Evolutionary conservation across 2,329 filamentous ascomycete genomes (phyloP), one percentile per base, ranked within the genome.

Genomic region (Fusarium devonianum): DNA sequence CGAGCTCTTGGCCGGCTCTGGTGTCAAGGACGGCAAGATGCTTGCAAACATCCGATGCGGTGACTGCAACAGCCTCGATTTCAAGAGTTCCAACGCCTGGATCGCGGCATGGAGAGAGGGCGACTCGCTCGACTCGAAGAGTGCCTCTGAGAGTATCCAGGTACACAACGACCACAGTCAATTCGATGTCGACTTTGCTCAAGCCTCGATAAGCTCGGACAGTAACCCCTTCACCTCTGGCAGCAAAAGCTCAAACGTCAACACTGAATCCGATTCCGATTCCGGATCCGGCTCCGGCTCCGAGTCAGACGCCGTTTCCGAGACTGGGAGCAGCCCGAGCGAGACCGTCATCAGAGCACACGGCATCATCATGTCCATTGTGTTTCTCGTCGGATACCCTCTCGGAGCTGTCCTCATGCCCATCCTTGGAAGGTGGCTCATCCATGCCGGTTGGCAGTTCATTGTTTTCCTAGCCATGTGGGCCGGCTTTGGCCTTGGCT

Each of bases 351-450:
- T 75, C 12, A 64, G 75, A 5, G 68, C 78, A 0, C 84, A 87
- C 53, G 85, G 83, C 37, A 74, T 84, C 58, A 71, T 87, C 62
- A 84, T 87, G 83, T 77, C 78, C 18, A 64, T 86, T 34, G 78
- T 81, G 13, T 84, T 86, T 56, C 75, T 81, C 4, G 62, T 81
- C 10, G 69, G 85, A 16, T 87, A 85, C 56, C 85, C 85, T 1
- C 57, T 86, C 3, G 85, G 84, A 5, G 76, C 84, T 7, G 71
- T 83, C 4, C 65, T 85, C 29, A 86, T 87, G 78, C 81, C 84
- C 3, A 53, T 86, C 4, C 53, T 85, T 6, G 78, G 80, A 33
- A 80, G 75, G 35, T 86, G 79, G 79, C 65, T 78, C 41, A 57
- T 83, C n/a, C 85, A 88, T 62, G 81, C 75, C 6, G 69, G 69